phyloP scores from a whole-genome alignment of 805 yeast genomes.

The Candida krabiensis region DNA sequence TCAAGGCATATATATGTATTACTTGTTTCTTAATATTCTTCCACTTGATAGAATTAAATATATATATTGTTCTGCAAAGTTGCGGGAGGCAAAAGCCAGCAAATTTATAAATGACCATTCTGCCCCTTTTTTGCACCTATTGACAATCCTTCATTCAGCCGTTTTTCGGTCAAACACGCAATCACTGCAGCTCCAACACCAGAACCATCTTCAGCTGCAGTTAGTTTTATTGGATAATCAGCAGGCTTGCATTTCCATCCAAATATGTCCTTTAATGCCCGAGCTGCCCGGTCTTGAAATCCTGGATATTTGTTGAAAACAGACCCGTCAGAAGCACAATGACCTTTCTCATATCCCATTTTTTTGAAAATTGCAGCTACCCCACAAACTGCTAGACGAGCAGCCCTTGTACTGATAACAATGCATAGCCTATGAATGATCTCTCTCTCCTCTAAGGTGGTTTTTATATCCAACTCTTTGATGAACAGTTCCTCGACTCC shows the following conservation, averaged over 20 bases:
- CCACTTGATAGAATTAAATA: too few species aligned
- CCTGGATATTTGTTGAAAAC: slow-evolving; percentile 93
- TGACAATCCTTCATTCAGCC: slow-evolving; percentile 66
- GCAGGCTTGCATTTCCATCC: slow-evolving; percentile 54
- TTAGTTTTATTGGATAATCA: slow-evolving; percentile 27
- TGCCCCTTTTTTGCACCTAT: slow-evolving; percentile 19
- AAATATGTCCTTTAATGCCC: slow-evolving; percentile 84
- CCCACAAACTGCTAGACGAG: slow-evolving; percentile 91
- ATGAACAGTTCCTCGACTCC: slow-evolving; percentile 71
- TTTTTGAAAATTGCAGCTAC: slow-evolving; percentile 91
- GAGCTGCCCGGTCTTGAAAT: slow-evolving; percentile 85
- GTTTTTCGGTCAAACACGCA: slow-evolving; percentile 88
- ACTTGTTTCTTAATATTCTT: too few species aligned
- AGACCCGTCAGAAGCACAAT: slow-evolving; percentile 97
- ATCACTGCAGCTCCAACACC: slow-evolving; percentile 98
- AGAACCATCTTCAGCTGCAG: slow-evolving; percentile 78
- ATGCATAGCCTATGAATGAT: slow-evolving; percentile 81
- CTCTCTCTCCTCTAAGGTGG: slow-evolving; percentile 77
- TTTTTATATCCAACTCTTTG: slow-evolving; percentile 55
- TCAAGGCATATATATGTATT: too few species aligned
- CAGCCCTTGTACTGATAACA: slow-evolving; percentile 87
- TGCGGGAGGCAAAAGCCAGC: too few species aligned
- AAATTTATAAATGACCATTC: too few species aligned
- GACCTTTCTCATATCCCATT: slow-evolving; percentile 73
- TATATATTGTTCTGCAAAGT: too few species aligned